Base-by-base conservation (phyloP, 1,139 yeast species). In the Pichia sorboxylosa region DNA sequence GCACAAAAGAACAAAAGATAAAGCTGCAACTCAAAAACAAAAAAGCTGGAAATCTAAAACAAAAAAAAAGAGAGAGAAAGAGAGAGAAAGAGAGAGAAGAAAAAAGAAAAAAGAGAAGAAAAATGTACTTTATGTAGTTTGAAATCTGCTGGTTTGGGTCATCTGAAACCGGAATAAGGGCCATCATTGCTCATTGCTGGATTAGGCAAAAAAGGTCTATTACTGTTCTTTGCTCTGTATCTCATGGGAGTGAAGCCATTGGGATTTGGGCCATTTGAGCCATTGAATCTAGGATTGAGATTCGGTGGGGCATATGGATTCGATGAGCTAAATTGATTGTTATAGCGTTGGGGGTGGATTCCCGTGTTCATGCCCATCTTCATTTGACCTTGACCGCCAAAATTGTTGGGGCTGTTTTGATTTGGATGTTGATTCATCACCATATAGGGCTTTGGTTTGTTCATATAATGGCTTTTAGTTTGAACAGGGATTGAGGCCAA, bases 141-240 rank as follows among this genome's bases (percentile, higher is more conserved):
- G n/a, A n/a, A n/a, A n/a, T n/a, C n/a, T n/a, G n/a, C n/a, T n/a
- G n/a, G n/a, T n/a, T n/a, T n/a, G n/a, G n/a, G n/a, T 27, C 31
- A 27, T 27, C 29, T 44, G 18, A 46, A 35, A 29, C 49, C 37
- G 17, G 51, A 51, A 34, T 49, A 51, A 7, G 53, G 53, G 27
- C 52, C 46, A 34, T 47, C 51, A 15, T 32, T 30, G 4, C 31
- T 7, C 6, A 31, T 28, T 6, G 38, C 21, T 11, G 42, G 29
- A n/a, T 37, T 20, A 7, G 42, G 38, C 8, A 38, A 15, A n/a
- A 30, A 25, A 17, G 34, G 14, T 9, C 29, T 21, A 11, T 29
- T 34, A n/a, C n/a, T n/a, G 16, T 26, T 30, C 9, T 26, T 25
- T 17, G 15, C 13, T 24, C 30, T 37, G 20, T 37, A 28, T 19